These are phyloP conservation scores for Coelastrella sp. DNA, from an alignment of 139 green algal genomes.

Conservation along the genomic window DNA sequence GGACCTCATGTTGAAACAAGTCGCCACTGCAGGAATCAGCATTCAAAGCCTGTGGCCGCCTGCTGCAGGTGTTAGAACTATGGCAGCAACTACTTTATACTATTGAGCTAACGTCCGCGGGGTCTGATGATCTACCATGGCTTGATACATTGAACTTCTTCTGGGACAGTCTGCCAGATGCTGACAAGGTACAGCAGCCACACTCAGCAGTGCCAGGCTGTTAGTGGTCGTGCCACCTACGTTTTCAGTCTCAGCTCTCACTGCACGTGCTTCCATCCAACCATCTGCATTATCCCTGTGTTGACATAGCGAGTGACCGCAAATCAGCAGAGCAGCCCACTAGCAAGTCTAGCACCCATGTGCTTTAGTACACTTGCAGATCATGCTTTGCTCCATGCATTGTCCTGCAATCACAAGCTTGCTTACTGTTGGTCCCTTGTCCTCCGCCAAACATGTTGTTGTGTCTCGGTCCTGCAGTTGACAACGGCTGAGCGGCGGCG, in stretches of 20 bases:
- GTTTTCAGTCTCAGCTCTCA: neutral
- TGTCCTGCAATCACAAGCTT: too few species aligned
- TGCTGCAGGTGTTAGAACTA: neutral
- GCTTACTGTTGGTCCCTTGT: too few species aligned
- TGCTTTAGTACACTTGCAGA: too few species aligned
- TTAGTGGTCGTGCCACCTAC: neutral
- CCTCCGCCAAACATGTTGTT: neutral
- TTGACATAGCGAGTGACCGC: too few species aligned
- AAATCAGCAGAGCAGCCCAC: too few species aligned
- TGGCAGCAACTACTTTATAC: slow-evolving; percentile 8
- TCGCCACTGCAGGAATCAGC: too few species aligned
- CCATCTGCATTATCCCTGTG: neutral
- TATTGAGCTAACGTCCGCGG: neutral
- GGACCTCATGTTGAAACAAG: too few species aligned
- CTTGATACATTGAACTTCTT: slow-evolving; percentile 42
- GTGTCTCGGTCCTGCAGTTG: slow-evolving; percentile 3
- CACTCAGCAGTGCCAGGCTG: neutral
- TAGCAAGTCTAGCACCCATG: too few species aligned
- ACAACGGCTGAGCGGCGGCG: slow-evolving; percentile 22
- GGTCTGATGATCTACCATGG: slow-evolving; percentile 24
- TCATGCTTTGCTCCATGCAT: too few species aligned
- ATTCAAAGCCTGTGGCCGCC: too few species aligned
- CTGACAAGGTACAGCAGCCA: slow-evolving; percentile 19
- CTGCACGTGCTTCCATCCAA: neutral
- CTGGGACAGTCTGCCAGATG: slow-evolving; percentile 44